These are phyloP conservation scores for Sarcocystis neurona DNA, from an alignment of 169 alveolate species.

Conservation along the genomic window DNA sequence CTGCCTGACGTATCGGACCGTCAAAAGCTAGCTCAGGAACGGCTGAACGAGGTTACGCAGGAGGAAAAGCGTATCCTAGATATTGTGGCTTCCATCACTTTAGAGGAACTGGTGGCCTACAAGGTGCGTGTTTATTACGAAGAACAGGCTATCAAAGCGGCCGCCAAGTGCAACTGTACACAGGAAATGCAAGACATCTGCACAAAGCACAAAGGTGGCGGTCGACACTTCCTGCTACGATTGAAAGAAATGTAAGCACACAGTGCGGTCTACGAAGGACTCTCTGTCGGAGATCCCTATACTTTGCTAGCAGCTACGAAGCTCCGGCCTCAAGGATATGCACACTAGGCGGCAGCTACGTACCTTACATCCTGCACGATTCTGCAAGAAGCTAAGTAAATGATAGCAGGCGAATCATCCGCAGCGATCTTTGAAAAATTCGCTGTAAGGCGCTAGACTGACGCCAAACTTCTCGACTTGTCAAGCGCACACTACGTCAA, in stretches of 20 bases:
- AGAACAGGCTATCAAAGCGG: constrained; percentile 30
- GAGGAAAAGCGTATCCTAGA: constrained; percentile 48
- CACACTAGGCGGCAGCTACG: no score
- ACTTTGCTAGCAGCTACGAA: not conserved
- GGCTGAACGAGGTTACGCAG: constrained; percentile 27
- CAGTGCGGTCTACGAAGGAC: not conserved
- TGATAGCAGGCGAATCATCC: no score
- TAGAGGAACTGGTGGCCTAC: constrained; percentile 58
- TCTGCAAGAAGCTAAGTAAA: no score
- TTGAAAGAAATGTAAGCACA: constrained; percentile 2
- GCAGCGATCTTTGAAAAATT: no score
- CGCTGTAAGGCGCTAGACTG: no score
- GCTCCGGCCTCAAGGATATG: not conserved
- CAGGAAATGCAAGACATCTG: no score
- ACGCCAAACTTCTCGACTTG: no score
- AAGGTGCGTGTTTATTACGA: constrained; percentile 53
- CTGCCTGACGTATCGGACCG: constrained; percentile 60
- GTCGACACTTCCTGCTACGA: constrained; percentile 9
- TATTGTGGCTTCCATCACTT: constrained; percentile 40
- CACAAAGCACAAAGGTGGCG: no score
- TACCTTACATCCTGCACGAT: no score
- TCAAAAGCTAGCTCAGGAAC: constrained; percentile 38
- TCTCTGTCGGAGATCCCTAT: not conserved
- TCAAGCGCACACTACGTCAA: no score
- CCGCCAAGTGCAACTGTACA: no score